phyloP scores from a whole-genome alignment of 805 yeast species.

The Candida wancherniae region DNA sequence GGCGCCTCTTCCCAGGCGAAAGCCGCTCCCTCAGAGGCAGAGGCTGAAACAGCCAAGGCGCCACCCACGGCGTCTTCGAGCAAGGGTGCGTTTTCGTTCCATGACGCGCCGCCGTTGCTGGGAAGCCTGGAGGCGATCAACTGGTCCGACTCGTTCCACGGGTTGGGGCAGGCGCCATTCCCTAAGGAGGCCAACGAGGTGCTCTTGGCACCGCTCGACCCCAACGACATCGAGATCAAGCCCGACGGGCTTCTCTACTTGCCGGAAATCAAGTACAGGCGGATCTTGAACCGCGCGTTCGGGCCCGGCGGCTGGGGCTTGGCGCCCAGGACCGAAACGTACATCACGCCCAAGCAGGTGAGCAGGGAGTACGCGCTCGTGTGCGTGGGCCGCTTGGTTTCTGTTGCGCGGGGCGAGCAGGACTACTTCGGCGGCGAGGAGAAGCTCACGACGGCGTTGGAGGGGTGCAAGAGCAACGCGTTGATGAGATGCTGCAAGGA shows the following conservation, averaged over 20 bases:
- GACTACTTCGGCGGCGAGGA: slow-evolving; percentile 77
- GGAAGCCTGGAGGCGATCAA: slow-evolving; percentile 36
- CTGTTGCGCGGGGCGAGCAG: slow-evolving; percentile 94
- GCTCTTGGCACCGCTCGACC: slow-evolving; percentile 58
- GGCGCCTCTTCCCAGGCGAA: neutral
- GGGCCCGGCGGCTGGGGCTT: slow-evolving; percentile 99
- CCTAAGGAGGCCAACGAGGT: slow-evolving; percentile 52
- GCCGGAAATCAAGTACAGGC: slow-evolving; percentile 93
- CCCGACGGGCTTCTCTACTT: slow-evolving; percentile 91
- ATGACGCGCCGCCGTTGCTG: slow-evolving; percentile 21
- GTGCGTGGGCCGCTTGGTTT: slow-evolving; percentile 81
- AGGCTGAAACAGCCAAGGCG: neutral
- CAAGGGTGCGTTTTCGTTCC: slow-evolving; percentile 10
- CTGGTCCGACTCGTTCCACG: slow-evolving; percentile 87
- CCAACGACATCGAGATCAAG: slow-evolving; percentile 82
- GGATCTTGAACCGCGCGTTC: slow-evolving; percentile 83
- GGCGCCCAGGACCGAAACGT: slow-evolving; percentile 85
- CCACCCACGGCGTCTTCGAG: neutral
- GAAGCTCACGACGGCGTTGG: slow-evolving; percentile 91
- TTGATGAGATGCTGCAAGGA: slow-evolving; percentile 98
- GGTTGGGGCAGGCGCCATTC: slow-evolving; percentile 79
- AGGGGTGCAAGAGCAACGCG: slow-evolving; percentile 95
- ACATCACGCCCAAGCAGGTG: slow-evolving; percentile 66
- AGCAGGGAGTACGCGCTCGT: slow-evolving; percentile 89
- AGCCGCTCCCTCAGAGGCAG: neutral